Conservation (phyloP, 108 stramenopile species). For the Mayamaea pseudoterrestris region DNA sequence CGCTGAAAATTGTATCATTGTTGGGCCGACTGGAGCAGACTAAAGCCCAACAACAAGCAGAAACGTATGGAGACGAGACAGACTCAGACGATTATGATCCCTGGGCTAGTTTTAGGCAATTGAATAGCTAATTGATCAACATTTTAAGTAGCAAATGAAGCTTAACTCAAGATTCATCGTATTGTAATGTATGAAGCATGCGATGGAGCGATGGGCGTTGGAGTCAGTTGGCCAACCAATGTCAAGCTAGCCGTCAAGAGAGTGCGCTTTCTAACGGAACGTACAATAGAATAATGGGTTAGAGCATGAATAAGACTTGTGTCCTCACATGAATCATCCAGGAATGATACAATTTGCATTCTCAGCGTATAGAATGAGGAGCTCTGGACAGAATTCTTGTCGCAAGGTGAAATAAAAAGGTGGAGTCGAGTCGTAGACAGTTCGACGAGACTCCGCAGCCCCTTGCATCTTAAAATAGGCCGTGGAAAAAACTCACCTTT, state of each 20-base stretch:
- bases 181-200: neutral
- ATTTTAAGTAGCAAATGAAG: neutral
- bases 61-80: slow-evolving; percentile 6
- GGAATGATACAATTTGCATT: neutral
- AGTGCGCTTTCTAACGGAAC: neutral
- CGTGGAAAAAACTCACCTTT: neutral
- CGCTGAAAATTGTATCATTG: slow-evolving; percentile 53
- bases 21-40: slow-evolving; percentile 45
- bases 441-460: neutral
- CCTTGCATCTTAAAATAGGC: neutral
- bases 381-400: neutral
- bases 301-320: neutral
- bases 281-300: neutral
- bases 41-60: slow-evolving; percentile 3
- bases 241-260: neutral
- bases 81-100: slow-evolving; percentile 48
- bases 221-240: neutral
- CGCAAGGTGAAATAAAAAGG: neutral
- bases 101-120: slow-evolving; percentile 49
- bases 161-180: neutral
- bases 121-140: neutral
- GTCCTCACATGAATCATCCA: neutral
- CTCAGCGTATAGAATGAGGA: neutral
- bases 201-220: neutral
- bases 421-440: neutral